Percentiles rank a stretch among this genome's conserved stretches.
phyloP scores from a whole-genome alignment of 805 yeast genomes.

The Torulaspora microellipsoides region DNA sequence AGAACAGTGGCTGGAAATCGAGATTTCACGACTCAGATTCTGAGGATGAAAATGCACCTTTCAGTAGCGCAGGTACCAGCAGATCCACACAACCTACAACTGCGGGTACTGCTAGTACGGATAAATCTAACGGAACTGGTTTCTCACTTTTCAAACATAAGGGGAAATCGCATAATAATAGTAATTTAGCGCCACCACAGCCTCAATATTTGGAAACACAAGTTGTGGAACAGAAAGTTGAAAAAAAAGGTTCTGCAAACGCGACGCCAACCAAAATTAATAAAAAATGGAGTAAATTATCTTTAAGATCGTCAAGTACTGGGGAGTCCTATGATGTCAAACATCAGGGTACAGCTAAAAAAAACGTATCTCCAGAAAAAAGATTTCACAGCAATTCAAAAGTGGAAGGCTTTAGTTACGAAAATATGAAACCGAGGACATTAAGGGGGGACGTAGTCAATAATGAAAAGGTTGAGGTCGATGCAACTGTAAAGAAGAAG shows the following conservation, averaged over 20 bases:
- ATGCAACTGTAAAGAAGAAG: conserved; percentile 27
- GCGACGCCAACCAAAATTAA: conserved; percentile 13
- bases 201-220: conserved; percentile 7
- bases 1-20: conserved; percentile 41
- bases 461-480: not conserved
- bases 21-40: conserved; percentile 64
- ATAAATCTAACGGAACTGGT: conserved; percentile 10
- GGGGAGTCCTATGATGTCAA: conserved; percentile 9
- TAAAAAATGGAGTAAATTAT: conserved; percentile 21
- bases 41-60: conserved; percentile 39
- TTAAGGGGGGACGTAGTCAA: conserved; percentile 2
- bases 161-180: conserved; percentile 5
- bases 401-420: conserved; percentile 4
- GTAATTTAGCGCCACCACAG: conserved; percentile 12
- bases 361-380: conserved; percentile 2
- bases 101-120: conserved; percentile 6
- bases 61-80: conserved; percentile 15
- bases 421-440: conserved; percentile 6
- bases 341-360: not conserved
- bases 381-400: conserved; percentile 11
- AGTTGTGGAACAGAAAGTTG: conserved; percentile 3
- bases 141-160: conserved; percentile 21
- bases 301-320: conserved; percentile 24
- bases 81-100: conserved; percentile 13
- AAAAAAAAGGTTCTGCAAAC: conserved; percentile 10